Base-by-base conservation (phyloP, 768 basidiomycete species). In the Russula emetica region DNA sequence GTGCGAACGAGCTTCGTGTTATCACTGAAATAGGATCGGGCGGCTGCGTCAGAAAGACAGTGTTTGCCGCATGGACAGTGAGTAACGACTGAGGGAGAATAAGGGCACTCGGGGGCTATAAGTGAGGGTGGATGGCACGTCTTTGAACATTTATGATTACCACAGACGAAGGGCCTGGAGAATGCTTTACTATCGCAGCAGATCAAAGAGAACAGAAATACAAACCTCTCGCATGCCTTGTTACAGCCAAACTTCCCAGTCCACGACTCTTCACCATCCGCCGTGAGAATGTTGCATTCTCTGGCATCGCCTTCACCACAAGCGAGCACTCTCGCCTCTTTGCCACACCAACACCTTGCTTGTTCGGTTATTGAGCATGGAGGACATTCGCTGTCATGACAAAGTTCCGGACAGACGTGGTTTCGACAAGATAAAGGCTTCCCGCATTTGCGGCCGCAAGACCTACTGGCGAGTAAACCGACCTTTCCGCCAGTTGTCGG, bases 41-140 rank as follows among this genome's bases (percentile, higher is more conserved):
- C 71, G 5, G 74, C 71, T 3, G 78, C 76, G 5, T 61, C 55
- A 18, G 78, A 72, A 62, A 88, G 83, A 3, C 77, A 72, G 51
- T 77, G 80, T 58, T 84, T 83, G 14, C 92, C 93, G 66, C 97
- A 99, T 0, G 94, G 91, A 71, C 96, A 98, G 32, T 83, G 83
- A 0, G 80, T 81, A 34, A 95, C 77, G 14, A 79, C 71, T 0
- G 77, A 75, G 0, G 94, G 94, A 0, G 91, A 88, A 30, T 79
- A 78, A 1, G 94, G 94, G 71, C 94, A 97, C 0, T 75, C 72
- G 0, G 83, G 77, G 0, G 87, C 79, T 6, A 68, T 72, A 7
- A 78, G 72, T 1, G 85, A 84, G 1, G 88, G 87, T 2, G 90
- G 83, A 73, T 98, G 95, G 69, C 95, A 98, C 8, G 79, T 73